These are phyloP conservation scores for Sclerotinia borealis DNA, from an alignment of 2,329 filamentous ascomycete genomes.

Conservation along the genomic window DNA sequence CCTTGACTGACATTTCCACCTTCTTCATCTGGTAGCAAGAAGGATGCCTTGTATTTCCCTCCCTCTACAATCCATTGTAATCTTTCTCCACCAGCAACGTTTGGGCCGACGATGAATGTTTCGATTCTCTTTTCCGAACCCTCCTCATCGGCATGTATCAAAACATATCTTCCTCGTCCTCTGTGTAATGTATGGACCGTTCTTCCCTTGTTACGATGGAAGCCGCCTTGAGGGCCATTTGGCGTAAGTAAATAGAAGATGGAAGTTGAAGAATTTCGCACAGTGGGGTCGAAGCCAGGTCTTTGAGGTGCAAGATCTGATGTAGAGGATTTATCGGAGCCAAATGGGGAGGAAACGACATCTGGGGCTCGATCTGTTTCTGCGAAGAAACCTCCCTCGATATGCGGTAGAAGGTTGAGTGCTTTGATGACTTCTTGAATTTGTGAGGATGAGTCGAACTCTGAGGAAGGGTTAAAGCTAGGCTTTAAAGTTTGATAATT, in stretches of 20 bases:
- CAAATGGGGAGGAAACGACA: conserved; percentile 51
- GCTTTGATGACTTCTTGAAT: conserved; percentile 37
- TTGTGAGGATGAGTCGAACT: conserved; percentile 30
- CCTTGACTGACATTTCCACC: conserved; percentile 36
- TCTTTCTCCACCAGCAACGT: conserved; percentile 52
- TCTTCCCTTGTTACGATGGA: conserved; percentile 56
- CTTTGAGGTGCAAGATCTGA: conserved; percentile 34
- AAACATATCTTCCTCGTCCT: conserved; percentile 56
- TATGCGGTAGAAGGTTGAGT: conserved; percentile 48
- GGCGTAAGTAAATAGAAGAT: conserved; percentile 62
- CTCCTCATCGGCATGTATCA: conserved; percentile 52
- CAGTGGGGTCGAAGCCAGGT: conserved; percentile 35
- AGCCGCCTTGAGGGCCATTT: conserved; percentile 47
- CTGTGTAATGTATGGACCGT: conserved; percentile 61
- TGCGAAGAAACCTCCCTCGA: conserved; percentile 59
- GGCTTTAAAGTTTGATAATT: conserved; percentile 20
- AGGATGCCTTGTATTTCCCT: conserved; percentile 60
- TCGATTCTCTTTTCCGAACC: conserved; percentile 45
- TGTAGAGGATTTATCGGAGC: conserved; percentile 34
- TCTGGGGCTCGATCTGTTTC: conserved; percentile 52
- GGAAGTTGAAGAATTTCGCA: conserved; percentile 50
- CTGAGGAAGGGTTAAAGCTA: conserved; percentile 23
- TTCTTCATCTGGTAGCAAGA: conserved; percentile 44
- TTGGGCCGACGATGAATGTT: conserved; percentile 55
- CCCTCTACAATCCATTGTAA: conserved; percentile 65